Base-by-base conservation (phyloP, 1,284 basidiomycete species). In the Neolentinus lepideus region DNA sequence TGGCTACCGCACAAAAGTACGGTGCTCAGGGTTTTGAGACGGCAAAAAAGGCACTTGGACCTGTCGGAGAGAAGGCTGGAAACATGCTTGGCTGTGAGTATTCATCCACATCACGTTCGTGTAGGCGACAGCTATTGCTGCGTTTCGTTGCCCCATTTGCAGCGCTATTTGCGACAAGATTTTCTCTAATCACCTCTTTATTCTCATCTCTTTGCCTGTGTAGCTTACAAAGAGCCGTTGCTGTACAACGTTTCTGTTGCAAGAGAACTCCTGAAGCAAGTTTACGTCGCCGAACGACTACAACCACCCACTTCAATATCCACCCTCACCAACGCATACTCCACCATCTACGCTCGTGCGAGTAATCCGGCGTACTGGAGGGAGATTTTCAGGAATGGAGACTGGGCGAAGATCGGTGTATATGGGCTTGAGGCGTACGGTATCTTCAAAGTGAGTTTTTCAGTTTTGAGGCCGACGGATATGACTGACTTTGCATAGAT, bases 351-450 rank as follows among this genome's bases (percentile, higher is more conserved):
- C 79, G 66, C 78, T 45, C 83, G 83, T 56, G 87, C 85, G 19
- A 76, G 73, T 57, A 86, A 82, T 71, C 71, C 76, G 1, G 73
- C 75, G 25, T 94, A 85, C 72, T 92, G 90, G 86, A 79, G 83
- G 43, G 75, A 84, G 60, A 70, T 89, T 21, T 68, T 85, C 26
- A 73, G 79, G 65, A 87, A 78, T 56, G 94, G 94, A 38, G 86
- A 92, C 63, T 88, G 89, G 79, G 83, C 83, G 43, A 83, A 81
- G 62, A 75, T 94, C 24, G 90, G 83, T 38, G 73, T 98, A 55
- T 96, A 95, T 69, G 94, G 86, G 54, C 72, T 92, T 29, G 95
- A 98, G 73, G 90, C 90, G 45, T 92, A 93, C 67, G 86, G 87
- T 33, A 88, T 94, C 64, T 94, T 89, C 77, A 90, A 89, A 76